These are phyloP conservation scores for Irpex sp. DNA, from an alignment of 1,284 basidiomycete genomes.

Conservation along the genomic window DNA sequence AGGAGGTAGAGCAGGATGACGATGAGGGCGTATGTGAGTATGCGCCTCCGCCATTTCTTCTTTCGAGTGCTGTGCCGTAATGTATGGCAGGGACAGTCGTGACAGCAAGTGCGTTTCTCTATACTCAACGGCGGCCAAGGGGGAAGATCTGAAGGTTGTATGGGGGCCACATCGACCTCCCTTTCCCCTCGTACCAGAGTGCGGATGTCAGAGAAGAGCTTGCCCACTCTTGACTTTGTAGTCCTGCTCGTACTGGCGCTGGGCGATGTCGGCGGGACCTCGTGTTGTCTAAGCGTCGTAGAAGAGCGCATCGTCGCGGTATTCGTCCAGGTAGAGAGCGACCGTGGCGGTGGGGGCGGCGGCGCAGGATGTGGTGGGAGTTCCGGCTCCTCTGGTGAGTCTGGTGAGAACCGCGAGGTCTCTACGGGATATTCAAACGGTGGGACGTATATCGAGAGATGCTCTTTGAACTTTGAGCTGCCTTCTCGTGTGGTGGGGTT, in stretches of 20 bases:
- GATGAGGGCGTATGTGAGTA: slow-evolving; percentile 29
- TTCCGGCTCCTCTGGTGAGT: slow-evolving; percentile 8
- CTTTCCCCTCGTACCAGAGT: slow-evolving; percentile 16
- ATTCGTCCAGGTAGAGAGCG: slow-evolving; percentile 20
- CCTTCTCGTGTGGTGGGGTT: slow-evolving; percentile 13
- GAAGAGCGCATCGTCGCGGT: slow-evolving; percentile 16
- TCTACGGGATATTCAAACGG: slow-evolving; percentile 17
- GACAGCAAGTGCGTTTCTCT: slow-evolving; percentile 31
- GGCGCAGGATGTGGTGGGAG: slow-evolving; percentile 3
- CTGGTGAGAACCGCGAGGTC: slow-evolving; percentile 19
- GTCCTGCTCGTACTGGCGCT: slow-evolving; percentile 1
- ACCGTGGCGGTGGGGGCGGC: slow-evolving; percentile 12
- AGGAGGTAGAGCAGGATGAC: slow-evolving; percentile 40
- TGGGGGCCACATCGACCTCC: slow-evolving; percentile 24
- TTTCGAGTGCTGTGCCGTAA: slow-evolving; percentile 17
- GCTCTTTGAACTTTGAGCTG: slow-evolving; percentile 18
- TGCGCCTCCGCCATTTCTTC: slow-evolving; percentile 25
- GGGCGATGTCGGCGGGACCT: slow-evolving; percentile 6
- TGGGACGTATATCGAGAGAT: slow-evolving; percentile 20
- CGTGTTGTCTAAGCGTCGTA: slow-evolving; percentile 5
- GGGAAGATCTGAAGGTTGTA: slow-evolving; percentile 23
- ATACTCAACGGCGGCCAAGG: slow-evolving; percentile 36
- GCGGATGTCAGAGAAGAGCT: slow-evolving; percentile 32
- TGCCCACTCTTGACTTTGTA: slow-evolving; percentile 26
- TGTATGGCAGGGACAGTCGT: slow-evolving; percentile 23